Conservation (phyloP, 2,329 filamentous ascomycete species). For the Epichloe gansuensis region DNA sequence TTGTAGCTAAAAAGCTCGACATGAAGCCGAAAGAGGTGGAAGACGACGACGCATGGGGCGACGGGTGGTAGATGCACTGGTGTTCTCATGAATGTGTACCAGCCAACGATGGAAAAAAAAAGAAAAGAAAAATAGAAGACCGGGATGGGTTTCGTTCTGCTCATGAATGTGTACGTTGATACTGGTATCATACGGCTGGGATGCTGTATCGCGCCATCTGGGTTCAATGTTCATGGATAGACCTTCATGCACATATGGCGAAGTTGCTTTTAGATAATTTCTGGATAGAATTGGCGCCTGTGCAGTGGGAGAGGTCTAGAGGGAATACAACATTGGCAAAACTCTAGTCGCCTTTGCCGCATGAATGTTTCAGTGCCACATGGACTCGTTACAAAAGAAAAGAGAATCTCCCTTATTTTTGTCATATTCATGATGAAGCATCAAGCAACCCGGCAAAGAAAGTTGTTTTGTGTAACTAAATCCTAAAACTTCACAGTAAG, state of each 20-base stretch:
- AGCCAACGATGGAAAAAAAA: background rate
- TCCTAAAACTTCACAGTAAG: too few species aligned
- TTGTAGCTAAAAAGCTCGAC: conserved; percentile 54
- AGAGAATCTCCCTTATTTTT: too few species aligned
- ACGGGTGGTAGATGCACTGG: conserved; percentile 41
- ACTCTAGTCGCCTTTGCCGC: too few species aligned
- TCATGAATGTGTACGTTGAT: background rate
- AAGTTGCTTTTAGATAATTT: background rate
- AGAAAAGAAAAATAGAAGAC: background rate
- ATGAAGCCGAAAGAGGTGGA: conserved; percentile 49
- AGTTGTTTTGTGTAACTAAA: too few species aligned
- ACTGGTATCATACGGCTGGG: background rate
- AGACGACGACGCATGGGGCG: conserved; percentile 53
- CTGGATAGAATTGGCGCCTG: too few species aligned
- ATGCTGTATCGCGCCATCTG: background rate
- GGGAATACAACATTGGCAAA: too few species aligned
- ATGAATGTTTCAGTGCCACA: too few species aligned
- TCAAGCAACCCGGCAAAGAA: background rate
- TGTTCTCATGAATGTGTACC: background rate
- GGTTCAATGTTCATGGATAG: background rate
- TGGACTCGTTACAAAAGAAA: too few species aligned
- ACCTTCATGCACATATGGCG: background rate
- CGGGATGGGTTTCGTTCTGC: background rate
- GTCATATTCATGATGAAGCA: too few species aligned
- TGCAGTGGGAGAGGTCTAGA: too few species aligned